Conservation (phyloP, 805 yeast genomes). For the Teunomyces barrocoloradensis region DNA sequence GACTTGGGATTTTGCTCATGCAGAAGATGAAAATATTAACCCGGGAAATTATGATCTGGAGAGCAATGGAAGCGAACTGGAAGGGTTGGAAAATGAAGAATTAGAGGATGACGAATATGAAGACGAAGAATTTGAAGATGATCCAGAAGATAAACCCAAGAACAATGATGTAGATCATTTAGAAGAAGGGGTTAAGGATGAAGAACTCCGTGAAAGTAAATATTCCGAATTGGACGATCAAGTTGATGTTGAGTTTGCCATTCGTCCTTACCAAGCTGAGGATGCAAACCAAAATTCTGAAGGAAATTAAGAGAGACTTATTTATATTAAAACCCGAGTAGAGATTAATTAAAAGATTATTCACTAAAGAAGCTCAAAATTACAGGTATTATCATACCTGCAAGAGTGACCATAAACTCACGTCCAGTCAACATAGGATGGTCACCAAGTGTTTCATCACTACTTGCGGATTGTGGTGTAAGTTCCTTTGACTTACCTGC, state of each 20-base stretch:
- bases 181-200: not conserved
- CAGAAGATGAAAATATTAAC: not conserved
- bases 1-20: conserved; percentile 3
- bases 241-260: not conserved
- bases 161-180: not conserved
- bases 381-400: conserved; percentile 28
- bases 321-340: not conserved
- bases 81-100: not conserved
- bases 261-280: not conserved
- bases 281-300: not conserved
- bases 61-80: not conserved
- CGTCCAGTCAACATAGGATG: conserved; percentile 8
- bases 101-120: not conserved
- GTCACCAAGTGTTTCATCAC: conserved; percentile 2
- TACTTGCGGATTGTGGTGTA: conserved; percentile 2
- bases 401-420: conserved; percentile 17
- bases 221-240: not conserved
- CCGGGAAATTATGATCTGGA: not conserved
- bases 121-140: conserved; percentile 1
- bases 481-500: not conserved
- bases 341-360: conserved; percentile 3
- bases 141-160: not conserved
- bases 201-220: not conserved
- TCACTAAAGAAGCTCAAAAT: conserved; percentile 22
- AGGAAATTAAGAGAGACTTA: not conserved